phyloP scores from a whole-genome alignment of 129 eudicot genomes.

The Lactuca sativa region DNA sequence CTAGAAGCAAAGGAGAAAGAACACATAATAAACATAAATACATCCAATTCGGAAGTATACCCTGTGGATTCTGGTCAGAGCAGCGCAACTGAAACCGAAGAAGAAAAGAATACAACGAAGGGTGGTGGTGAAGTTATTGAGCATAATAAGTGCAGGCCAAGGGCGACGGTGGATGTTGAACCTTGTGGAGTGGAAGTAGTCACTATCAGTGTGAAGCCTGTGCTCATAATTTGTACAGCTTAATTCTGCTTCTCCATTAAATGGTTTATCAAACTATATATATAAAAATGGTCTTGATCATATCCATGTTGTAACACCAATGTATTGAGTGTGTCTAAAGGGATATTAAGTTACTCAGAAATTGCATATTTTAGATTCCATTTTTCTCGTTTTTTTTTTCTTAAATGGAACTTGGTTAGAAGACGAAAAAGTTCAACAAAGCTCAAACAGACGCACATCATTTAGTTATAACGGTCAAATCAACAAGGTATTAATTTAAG shows the following conservation, averaged over 20 bases:
- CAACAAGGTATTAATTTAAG: no score
- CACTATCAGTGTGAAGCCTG: constrained; percentile 21
- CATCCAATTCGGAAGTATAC: constrained; percentile 42
- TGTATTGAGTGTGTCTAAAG: no score
- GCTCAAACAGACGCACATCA: no score
- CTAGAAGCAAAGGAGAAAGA: constrained; percentile 35
- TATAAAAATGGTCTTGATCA: neutral
- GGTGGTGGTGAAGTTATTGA: constrained; percentile 2
- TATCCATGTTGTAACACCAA: constrained; percentile 3
- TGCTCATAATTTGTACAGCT: constrained; percentile 11
- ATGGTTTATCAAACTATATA: neutral
- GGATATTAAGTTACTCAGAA: no score
- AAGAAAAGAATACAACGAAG: neutral
- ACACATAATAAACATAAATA: constrained; percentile 40
- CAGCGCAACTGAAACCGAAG: constrained; percentile 8
- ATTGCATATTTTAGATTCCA: no score
- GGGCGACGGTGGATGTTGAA: constrained; percentile 3
- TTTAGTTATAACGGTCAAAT: no score
- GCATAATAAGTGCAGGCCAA: neutral
- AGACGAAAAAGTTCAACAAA: no score
- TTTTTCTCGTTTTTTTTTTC: no score
- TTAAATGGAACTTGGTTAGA: no score
- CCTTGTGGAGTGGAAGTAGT: constrained; percentile 21
- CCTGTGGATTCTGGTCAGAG: constrained; percentile 39
- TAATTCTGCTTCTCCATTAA: neutral